A percentile compares a stretch with the other conserved stretches of the same genome.
Evolutionary conservation across 2,329 filamentous ascomycete genomes (phyloP).

Genomic region (Apiospora sp.): DNA sequence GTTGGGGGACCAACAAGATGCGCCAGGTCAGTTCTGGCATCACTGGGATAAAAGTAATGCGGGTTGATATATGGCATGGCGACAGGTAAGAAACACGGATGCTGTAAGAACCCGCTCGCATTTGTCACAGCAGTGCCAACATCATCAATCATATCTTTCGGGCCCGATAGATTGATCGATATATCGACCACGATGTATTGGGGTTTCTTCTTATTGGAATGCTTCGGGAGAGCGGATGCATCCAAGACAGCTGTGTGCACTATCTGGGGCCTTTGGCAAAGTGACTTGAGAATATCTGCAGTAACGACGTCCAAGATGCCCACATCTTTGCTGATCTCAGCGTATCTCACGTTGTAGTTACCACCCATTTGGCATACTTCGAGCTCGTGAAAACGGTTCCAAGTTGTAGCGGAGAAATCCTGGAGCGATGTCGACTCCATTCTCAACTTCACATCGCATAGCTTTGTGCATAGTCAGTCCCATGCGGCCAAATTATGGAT

Average conservation of each 20-base stretch:
- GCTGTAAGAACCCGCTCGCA: not conserved
- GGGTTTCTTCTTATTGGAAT: not conserved
- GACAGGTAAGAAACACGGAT: not conserved
- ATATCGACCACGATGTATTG: not conserved
- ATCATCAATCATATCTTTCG: not conserved
- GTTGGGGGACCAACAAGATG: conserved; percentile 27
- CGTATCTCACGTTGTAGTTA: not conserved
- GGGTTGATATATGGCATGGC: conserved; percentile 29
- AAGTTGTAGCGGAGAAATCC: not conserved
- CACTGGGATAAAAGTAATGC: conserved; percentile 27
- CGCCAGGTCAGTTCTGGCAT: conserved; percentile 25
- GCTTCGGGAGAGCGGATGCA: not conserved
- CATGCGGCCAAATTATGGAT: not conserved
- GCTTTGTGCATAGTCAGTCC: not conserved
- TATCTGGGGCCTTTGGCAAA: not conserved
- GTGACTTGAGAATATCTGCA: not conserved
- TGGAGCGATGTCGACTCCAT: not conserved
- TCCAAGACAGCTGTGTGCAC: not conserved
- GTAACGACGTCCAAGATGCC: not conserved
- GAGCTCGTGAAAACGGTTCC: not conserved
- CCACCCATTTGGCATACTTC: not conserved
- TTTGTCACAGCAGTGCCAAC: not conserved
- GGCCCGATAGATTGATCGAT: not conserved
- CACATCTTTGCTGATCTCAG: not conserved
- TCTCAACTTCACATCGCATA: not conserved